phyloP scores from a whole-genome alignment of 306 rosid species.

The Chamaecrista fasciculata region DNA sequence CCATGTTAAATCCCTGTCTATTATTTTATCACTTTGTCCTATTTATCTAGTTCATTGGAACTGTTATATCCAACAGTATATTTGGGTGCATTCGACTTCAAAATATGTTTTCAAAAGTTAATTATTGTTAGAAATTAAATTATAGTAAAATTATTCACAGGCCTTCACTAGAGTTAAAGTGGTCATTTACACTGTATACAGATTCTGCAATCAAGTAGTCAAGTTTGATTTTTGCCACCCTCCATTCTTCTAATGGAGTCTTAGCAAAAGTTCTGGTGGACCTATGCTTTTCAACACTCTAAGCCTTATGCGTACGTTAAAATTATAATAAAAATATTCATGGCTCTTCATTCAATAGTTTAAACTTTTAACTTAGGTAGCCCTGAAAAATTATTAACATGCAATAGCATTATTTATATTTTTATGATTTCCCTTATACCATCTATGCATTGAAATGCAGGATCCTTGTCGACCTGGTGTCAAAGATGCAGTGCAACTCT shows the following conservation, averaged over 20 bases:
- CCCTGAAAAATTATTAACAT: background rate
- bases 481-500: conserved; percentile 63
- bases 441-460: conserved; percentile 41
- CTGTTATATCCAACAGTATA: no score
- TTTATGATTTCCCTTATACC: background rate
- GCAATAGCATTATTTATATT: background rate
- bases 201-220: no score
- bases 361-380: background rate
- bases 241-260: no score
- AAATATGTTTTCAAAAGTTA: background rate
- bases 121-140: background rate
- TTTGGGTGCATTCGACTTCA: background rate
- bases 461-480: conserved; percentile 95
- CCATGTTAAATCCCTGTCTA: no score
- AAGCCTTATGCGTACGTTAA: background rate
- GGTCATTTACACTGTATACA: no score
- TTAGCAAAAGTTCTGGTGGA: no score
- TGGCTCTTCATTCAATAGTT: background rate
- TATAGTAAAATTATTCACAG: no score
- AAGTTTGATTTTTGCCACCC: no score
- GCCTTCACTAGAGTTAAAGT: background rate
- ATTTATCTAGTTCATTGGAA: no score
- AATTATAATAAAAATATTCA: background rate
- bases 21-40: no score
- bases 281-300: no score